Evolutionary conservation across 2,329 filamentous ascomycete genomes (phyloP).

Genomic region (Berkeleyomyces basicola): DNA sequence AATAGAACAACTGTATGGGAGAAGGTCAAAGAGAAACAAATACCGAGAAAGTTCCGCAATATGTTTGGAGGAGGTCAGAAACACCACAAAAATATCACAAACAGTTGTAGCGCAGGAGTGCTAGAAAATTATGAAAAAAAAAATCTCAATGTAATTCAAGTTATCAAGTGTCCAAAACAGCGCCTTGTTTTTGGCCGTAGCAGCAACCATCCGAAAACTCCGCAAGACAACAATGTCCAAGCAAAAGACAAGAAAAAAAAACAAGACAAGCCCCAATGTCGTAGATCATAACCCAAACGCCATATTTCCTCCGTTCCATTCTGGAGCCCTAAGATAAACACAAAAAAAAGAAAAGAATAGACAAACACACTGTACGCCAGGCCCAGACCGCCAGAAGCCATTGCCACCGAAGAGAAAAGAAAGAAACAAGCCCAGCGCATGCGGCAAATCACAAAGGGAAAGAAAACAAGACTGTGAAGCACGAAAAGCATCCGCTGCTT

Average conservation of each 20-base stretch:
- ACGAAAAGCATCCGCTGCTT: neutral
- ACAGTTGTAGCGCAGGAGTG: neutral
- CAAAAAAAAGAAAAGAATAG: neutral
- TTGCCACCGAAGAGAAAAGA: neutral
- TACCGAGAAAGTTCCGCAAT: too few relatives aligned
- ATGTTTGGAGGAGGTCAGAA: neutral
- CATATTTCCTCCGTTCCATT: neutral
- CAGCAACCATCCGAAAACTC: neutral
- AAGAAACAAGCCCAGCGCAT: neutral
- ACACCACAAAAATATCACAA: neutral
- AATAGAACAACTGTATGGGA: too few relatives aligned
- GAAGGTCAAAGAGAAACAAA: too few relatives aligned
- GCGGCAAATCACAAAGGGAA: neutral
- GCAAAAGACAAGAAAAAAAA: neutral
- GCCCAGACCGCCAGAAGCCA: neutral
- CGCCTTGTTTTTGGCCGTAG: neutral
- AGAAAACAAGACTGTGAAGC: neutral
- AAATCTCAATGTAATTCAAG: neutral
- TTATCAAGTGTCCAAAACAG: neutral
- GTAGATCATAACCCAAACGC: constrained; percentile 13
- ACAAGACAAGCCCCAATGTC: constrained; percentile 7
- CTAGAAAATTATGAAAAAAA: neutral
- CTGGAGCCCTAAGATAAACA: neutral
- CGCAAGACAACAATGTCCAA: neutral
- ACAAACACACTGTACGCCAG: neutral